phyloP scores from a whole-genome alignment of 805 yeast genomes.

The Candida broadrunensis region DNA sequence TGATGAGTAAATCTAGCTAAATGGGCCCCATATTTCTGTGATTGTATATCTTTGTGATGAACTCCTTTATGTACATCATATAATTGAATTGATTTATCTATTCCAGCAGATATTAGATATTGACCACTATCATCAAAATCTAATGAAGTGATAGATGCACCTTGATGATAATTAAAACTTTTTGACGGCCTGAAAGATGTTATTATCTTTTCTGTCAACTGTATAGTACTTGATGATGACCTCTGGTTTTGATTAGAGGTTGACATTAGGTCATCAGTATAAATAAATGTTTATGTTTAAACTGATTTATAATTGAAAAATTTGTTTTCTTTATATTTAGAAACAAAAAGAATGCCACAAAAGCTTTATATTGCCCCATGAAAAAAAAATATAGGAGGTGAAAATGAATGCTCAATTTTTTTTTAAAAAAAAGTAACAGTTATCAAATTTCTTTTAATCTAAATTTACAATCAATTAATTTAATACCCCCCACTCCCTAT shows the following conservation, averaged over 20 bases:
- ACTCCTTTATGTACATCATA: constrained; percentile 73
- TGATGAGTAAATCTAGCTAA: constrained; percentile 80
- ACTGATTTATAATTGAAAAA: no score
- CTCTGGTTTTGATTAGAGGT: neutral
- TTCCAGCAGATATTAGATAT: constrained; percentile 69
- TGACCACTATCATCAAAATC: constrained; percentile 86
- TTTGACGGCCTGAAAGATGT: constrained; percentile 39
- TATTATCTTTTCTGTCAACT: constrained; percentile 23
- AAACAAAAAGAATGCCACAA: no score
- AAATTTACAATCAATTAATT: no score
- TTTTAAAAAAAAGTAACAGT: no score
- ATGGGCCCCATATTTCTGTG: constrained; percentile 91
- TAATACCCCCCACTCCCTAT: no score
- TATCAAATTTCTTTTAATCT: no score
- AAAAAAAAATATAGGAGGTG: no score
- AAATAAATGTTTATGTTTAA: no score
- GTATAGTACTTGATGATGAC: constrained; percentile 19
- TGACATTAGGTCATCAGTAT: no score
- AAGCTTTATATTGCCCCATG: no score
- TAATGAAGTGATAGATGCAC: constrained; percentile 60
- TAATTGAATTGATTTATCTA: constrained; percentile 78
- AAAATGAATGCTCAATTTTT: no score
- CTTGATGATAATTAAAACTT: constrained; percentile 47
- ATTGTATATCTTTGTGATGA: constrained; percentile 63
- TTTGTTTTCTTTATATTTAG: no score